Evolutionary conservation across 2,329 filamentous ascomycete species (phyloP).

Genomic region (Elsinoe perseae): DNA sequence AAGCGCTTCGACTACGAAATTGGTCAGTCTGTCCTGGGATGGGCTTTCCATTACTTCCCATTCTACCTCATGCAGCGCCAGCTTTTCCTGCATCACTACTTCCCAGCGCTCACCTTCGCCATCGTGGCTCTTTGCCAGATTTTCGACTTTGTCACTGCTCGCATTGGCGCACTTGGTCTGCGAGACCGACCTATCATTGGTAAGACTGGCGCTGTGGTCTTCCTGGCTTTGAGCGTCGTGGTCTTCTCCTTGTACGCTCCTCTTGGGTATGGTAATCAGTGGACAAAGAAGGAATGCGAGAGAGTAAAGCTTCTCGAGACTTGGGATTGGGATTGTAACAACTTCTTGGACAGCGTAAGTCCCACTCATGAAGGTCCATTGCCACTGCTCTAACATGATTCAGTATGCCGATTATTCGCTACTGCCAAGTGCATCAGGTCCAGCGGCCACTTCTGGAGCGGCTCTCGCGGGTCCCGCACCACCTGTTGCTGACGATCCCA

Average conservation of each 20-base stretch:
- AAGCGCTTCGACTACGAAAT: conserved; percentile 98
- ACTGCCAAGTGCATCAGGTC: conserved; percentile 21
- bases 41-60: conserved; percentile 98
- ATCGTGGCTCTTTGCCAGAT: conserved; percentile 82
- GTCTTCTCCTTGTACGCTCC: conserved; percentile 83
- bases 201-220: conserved; percentile 61
- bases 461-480: conserved; percentile 27
- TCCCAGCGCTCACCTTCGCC: conserved; percentile 92
- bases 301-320: conserved; percentile 76
- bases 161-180: conserved; percentile 60
- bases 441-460: conserved; percentile 24
- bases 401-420: conserved; percentile 31
- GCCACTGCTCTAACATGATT: conserved; percentile 16
- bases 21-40: conserved; percentile 80
- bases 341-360: conserved; percentile 80
- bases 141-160: conserved; percentile 74
- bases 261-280: conserved; percentile 83
- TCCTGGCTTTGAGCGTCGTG: conserved; percentile 65
- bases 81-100: conserved; percentile 97
- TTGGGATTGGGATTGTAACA: conserved; percentile 99
- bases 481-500: conserved; percentile 31
- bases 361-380: background rate
- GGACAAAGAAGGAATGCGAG: conserved; percentile 83
- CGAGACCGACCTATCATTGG: conserved; percentile 66
- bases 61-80: conserved; percentile 98